Conservation (phyloP, 495 filamentous ascomycete genomes). For the Neurospora africana region DNA sequence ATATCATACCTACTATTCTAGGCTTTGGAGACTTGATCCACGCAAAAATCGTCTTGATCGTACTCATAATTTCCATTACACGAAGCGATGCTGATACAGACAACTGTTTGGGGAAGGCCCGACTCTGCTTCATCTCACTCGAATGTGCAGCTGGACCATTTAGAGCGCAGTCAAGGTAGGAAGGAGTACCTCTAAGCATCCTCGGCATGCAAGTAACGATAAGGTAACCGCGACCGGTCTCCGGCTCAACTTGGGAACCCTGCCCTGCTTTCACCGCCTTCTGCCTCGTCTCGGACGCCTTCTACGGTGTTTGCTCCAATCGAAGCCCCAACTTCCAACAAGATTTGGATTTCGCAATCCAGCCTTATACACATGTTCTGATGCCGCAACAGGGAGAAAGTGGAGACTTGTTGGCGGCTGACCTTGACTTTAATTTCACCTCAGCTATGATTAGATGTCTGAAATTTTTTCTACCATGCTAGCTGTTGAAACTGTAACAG, state of each 20-base stretch:
- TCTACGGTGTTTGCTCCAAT: not conserved
- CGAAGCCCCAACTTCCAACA: not conserved
- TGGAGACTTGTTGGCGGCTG: not conserved
- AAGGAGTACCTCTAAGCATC: not conserved
- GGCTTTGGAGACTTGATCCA: not conserved
- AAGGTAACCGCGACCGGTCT: not conserved
- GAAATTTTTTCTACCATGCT: too few relatives aligned
- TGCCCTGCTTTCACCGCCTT: not conserved
- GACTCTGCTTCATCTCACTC: not conserved
- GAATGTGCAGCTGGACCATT: not conserved
- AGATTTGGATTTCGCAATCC: not conserved
- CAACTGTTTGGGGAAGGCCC: not conserved
- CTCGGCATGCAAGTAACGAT: not conserved
- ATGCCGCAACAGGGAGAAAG: not conserved
- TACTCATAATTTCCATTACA: not conserved
- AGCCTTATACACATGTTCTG: not conserved
- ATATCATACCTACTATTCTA: not conserved
- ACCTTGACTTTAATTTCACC: not conserved
- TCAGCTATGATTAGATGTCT: too few relatives aligned
- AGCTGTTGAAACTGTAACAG: not conserved
- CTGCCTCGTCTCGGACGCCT: not conserved
- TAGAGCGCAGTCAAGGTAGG: not conserved
- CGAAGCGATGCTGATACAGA: not conserved
- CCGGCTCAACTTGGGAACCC: not conserved
- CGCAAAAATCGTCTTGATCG: not conserved